A percentile compares a stretch with the other conserved stretches of the same genome.
These are phyloP conservation scores for Suhomyces atakaporum DNA, from an alignment of 1,139 yeast genomes.

Conservation along the genomic window DNA sequence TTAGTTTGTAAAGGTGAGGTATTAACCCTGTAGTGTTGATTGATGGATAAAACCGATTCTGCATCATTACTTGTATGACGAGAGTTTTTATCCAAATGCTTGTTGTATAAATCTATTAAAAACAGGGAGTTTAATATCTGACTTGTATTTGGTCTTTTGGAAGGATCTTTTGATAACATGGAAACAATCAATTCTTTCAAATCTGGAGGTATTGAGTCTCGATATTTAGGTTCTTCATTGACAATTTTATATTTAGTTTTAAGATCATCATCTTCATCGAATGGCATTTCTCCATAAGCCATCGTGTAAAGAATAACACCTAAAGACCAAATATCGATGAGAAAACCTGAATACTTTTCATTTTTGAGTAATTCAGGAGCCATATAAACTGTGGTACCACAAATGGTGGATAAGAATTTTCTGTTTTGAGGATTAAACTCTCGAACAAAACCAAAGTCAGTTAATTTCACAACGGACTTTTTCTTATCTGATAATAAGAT, in stretches of 20 bases:
- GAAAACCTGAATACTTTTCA: conserved; percentile 76
- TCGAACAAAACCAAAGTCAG: conserved; percentile 94
- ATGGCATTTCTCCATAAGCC: conserved; percentile 87
- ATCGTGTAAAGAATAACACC: conserved; percentile 93
- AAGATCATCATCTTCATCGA: conserved; percentile 78
- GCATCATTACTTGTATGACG: conserved; percentile 32
- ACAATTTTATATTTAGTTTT: conserved; percentile 64
- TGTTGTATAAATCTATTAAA: conserved; percentile 45
- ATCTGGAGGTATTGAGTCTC: conserved; percentile 46
- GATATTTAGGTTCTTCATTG: conserved; percentile 61
- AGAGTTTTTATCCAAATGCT: conserved; percentile 28
- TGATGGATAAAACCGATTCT: conserved; percentile 43
- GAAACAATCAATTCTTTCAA: conserved; percentile 49
- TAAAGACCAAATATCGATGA: conserved; percentile 87
- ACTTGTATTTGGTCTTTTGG: conserved; percentile 56
- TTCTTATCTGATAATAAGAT: conserved; percentile 70
- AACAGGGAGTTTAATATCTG: conserved; percentile 67
- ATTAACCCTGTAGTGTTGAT: conserved; percentile 38
- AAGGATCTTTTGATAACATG: conserved; percentile 69
- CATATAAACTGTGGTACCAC: conserved; percentile 96
- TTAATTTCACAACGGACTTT: conserved; percentile 61
- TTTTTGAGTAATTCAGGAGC: conserved; percentile 85
- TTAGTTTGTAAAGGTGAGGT: conserved; percentile 56
- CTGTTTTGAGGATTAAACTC: conserved; percentile 59
- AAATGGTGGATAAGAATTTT: conserved; percentile 72